Evolutionary conservation across 495 filamentous ascomycete genomes (phyloP).

Genomic region (Penicillium pulvis): DNA sequence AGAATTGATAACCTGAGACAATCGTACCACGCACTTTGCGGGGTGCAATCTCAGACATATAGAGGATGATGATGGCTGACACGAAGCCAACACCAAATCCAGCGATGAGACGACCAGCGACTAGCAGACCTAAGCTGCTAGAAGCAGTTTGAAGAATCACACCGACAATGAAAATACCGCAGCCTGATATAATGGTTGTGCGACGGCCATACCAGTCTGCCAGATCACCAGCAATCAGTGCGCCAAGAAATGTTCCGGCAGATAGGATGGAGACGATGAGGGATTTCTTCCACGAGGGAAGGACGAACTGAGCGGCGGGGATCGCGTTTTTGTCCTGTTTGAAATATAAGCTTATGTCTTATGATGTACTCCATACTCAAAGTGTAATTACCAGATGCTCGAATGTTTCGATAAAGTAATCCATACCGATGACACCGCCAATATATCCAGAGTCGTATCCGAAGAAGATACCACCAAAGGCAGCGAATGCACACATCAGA

Average conservation of each 20-base stretch:
- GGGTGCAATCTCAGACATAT: slow-evolving; percentile 64
- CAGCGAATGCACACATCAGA: slow-evolving; percentile 58
- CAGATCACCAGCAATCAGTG: slow-evolving; percentile 65
- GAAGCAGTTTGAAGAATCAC: slow-evolving; percentile 60
- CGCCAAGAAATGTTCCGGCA: slow-evolving; percentile 73
- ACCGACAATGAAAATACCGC: slow-evolving; percentile 59
- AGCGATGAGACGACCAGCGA: slow-evolving; percentile 68
- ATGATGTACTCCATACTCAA: neutral
- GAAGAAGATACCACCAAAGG: slow-evolving; percentile 57
- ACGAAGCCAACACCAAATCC: slow-evolving; percentile 74
- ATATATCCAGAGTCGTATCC: slow-evolving; percentile 58
- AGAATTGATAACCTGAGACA: slow-evolving; percentile 68
- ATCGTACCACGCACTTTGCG: slow-evolving; percentile 65
- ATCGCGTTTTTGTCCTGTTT: slow-evolving; percentile 6
- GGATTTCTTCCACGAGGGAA: slow-evolving; percentile 34
- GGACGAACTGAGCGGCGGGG: slow-evolving; percentile 14
- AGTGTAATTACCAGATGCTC: slow-evolving; percentile 13
- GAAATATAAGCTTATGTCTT: neutral
- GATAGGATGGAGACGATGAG: slow-evolving; percentile 74
- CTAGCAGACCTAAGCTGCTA: slow-evolving; percentile 49
- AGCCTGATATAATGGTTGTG: slow-evolving; percentile 61
- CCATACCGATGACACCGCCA: slow-evolving; percentile 54
- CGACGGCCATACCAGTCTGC: slow-evolving; percentile 68
- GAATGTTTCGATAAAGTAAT: slow-evolving; percentile 51
- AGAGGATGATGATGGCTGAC: slow-evolving; percentile 70